phyloP scores from a whole-genome alignment of 2,329 filamentous ascomycete species.

The Fusarium torreyae region DNA sequence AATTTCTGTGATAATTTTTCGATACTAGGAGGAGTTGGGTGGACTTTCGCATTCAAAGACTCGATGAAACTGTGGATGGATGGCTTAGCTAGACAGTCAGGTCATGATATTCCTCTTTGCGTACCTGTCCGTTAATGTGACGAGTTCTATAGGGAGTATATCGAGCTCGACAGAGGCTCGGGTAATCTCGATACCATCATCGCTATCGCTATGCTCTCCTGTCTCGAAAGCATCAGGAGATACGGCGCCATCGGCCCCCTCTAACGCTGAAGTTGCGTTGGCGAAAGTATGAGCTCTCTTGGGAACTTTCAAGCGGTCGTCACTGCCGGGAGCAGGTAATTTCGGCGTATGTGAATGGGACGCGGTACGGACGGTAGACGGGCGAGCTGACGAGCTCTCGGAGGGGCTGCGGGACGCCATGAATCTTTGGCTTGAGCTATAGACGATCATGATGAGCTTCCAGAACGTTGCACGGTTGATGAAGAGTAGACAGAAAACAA shows the following conservation, averaged over 20 bases:
- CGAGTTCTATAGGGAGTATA: constrained; percentile 93
- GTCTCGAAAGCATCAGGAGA: constrained; percentile 67
- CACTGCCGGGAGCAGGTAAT: constrained; percentile 47
- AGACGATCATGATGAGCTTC: constrained; percentile 51
- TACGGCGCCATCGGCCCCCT: constrained; percentile 43
- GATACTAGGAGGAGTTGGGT: constrained; percentile 85
- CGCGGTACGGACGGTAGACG: constrained; percentile 50
- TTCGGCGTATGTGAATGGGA: constrained; percentile 50
- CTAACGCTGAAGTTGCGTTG: constrained; percentile 53
- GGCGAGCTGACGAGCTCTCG: constrained; percentile 52
- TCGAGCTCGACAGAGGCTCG: constrained; percentile 80
- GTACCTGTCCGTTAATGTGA: constrained; percentile 90
- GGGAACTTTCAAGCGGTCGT: constrained; percentile 53
- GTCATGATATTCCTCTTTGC: constrained; percentile 30
- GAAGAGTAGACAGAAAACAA: not conserved
- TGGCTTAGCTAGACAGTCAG: constrained; percentile 26
- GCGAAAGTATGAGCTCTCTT: constrained; percentile 65
- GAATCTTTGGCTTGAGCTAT: constrained; percentile 47
- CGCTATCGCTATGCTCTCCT: constrained; percentile 57
- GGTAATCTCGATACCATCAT: constrained; percentile 63
- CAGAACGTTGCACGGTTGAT: constrained; percentile 4
- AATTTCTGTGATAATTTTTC: constrained; percentile 89
- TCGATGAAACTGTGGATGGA: constrained; percentile 81
- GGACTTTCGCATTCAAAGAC: constrained; percentile 87
- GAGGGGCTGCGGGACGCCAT: constrained; percentile 55